Base-by-base conservation (phyloP, 2,329 filamentous ascomycete genomes). In the Calonectria crousiana region DNA sequence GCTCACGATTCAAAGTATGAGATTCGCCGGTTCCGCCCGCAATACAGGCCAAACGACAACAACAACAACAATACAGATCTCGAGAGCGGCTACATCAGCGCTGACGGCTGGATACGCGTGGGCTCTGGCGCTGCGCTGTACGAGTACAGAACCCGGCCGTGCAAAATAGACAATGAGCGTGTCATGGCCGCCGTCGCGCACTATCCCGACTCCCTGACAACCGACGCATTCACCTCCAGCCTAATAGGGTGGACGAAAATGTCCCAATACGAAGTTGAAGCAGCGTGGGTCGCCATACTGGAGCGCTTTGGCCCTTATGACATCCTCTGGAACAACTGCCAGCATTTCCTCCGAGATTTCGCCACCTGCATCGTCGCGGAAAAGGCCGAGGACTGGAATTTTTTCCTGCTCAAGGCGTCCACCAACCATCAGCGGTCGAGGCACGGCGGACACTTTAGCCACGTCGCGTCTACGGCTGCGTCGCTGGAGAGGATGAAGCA, bases 301-400 rank as follows among this genome's bases (percentile, higher is more conserved):
- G 62, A 60, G 38, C 66, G 47, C 20, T 44, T 67, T n/a, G 62
- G 64, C 10, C 23, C n/a, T 23, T 62, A 67, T 64, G 47, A 67
- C 62, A n/a, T 67, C 10, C 8, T 72, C 52, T 32, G 52, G 62
- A 66, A 72, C 64, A 72, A 67, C 20, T 60, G 53, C 52, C 69
- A 67, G 30, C 58, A 47, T 23, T 44, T 67, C 8, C n/a, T 72
- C 9, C 49, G 64, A n/a, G 34, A 28, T 13, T 52, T 72, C 36
- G 62, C 69, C 2, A 11, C 36, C 9, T 30, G 30, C 4, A 67
- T 72, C 14, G 18, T 52, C 11, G 11, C 41, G 16, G 44, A 72
- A 26, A 58, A 34, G 23, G 69, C 51, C 13, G 41, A 60, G 8
- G 64, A 66, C 20, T 72, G 52, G 64, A 11, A 5, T 10, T 34